phyloP scores from a whole-genome alignment of 2,329 filamentous ascomycete species.

The Fusarium sp. region DNA sequence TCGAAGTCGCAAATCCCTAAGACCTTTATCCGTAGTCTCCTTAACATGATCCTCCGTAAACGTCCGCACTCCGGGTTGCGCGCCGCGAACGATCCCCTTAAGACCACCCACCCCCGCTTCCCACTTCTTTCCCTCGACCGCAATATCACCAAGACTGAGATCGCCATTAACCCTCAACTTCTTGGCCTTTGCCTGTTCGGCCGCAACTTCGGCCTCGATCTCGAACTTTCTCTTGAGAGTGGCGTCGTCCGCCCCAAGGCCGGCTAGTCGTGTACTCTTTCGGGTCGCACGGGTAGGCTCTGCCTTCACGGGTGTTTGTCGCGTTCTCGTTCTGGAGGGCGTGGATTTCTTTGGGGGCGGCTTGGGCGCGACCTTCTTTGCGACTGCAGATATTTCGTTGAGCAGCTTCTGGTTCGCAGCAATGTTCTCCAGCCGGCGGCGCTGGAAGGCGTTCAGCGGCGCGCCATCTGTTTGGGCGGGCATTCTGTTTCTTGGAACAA shows the following conservation, averaged over 20 bases:
- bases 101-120: conserved; percentile 75
- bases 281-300: conserved; percentile 63
- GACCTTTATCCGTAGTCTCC: conserved; percentile 79
- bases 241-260: conserved; percentile 60
- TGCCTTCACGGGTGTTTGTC: conserved; percentile 57
- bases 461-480: conserved; percentile 54
- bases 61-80: conserved; percentile 83
- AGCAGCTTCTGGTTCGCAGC: conserved; percentile 84
- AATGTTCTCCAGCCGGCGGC: conserved; percentile 85
- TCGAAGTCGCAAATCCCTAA: conserved; percentile 77
- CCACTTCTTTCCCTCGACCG: conserved; percentile 84
- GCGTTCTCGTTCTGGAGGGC: conserved; percentile 45
- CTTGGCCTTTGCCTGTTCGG: conserved; percentile 65
- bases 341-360: conserved; percentile 53
- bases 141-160: conserved; percentile 79
- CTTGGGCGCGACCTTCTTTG: conserved; percentile 75
- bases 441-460: conserved; percentile 85
- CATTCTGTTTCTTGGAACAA: conserved; percentile 52
- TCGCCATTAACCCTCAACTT: conserved; percentile 63
- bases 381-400: conserved; percentile 78
- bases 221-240: conserved; percentile 62
- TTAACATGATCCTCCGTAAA: conserved; percentile 87
- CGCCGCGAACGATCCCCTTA: conserved; percentile 67
- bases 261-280: conserved; percentile 68
- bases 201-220: conserved; percentile 58